phyloP scores from a whole-genome alignment of 2,329 filamentous ascomycete genomes.

The Ilyonectria sp. region DNA sequence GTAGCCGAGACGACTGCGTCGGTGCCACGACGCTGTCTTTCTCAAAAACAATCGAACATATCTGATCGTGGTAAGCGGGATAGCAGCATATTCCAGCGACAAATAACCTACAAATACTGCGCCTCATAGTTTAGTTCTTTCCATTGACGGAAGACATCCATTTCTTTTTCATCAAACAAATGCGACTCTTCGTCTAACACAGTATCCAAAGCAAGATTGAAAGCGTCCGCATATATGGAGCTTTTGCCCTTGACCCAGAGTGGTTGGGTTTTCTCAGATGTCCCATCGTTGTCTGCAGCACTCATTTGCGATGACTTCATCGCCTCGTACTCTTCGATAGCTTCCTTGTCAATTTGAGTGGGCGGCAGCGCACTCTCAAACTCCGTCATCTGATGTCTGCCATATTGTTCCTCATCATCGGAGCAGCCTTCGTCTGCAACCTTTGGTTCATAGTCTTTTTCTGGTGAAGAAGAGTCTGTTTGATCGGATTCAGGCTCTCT shows the following conservation, averaged over 20 bases:
- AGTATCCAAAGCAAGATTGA: constrained; percentile 91
- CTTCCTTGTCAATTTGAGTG: constrained; percentile 76
- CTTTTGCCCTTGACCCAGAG: constrained; percentile 82
- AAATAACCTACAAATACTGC: constrained; percentile 82
- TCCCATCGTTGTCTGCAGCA: constrained; percentile 53
- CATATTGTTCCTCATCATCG: constrained; percentile 36
- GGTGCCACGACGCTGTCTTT: constrained; percentile 93
- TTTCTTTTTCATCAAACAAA: constrained; percentile 87
- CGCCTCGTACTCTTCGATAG: constrained; percentile 85
- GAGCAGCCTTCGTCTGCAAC: constrained; percentile 34
- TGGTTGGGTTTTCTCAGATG: constrained; percentile 57
- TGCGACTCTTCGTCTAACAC: constrained; percentile 91
- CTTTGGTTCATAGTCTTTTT: constrained; percentile 12
- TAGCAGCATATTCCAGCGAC: not conserved
- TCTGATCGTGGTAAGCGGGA: constrained; percentile 59
- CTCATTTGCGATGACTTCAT: constrained; percentile 70
- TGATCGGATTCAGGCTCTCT: constrained; percentile 42
- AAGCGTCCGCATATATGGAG: constrained; percentile 97
- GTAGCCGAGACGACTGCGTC: constrained; percentile 83
- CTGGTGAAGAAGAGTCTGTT: constrained; percentile 38
- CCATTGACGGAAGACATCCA: constrained; percentile 84
- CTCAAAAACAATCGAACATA: constrained; percentile 94
- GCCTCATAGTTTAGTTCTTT: constrained; percentile 82
- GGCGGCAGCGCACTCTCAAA: constrained; percentile 74
- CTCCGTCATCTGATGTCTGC: constrained; percentile 48